phyloP scores from a whole-genome alignment of 106 monocot genomes.

The Ottelia alismoides region DNA sequence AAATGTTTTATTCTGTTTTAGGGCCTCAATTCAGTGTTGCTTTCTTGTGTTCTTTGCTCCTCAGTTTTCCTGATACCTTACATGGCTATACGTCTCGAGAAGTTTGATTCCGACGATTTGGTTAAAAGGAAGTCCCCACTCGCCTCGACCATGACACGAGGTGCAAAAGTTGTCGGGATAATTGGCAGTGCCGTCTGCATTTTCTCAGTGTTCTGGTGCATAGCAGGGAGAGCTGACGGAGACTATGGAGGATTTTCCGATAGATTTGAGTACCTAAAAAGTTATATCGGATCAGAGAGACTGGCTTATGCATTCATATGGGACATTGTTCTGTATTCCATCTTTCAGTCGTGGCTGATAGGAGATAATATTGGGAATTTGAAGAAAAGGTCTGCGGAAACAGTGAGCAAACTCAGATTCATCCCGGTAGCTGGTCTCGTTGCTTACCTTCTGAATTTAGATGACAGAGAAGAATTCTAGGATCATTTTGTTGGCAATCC shows the following conservation, averaged over 20 bases:
- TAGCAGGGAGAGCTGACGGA: conserved; percentile 34
- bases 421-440: conserved; percentile 75
- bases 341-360: conserved; percentile 95
- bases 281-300: conserved; percentile 64
- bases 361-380: conserved; percentile 73
- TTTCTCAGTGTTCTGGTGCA: conserved; percentile 46
- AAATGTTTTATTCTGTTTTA: too few species aligned
- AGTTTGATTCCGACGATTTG: conserved; percentile 11
- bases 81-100: conserved; percentile 88
- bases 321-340: conserved; percentile 73
- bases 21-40: too few species aligned
- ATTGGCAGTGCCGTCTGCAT: conserved; percentile 49
- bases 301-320: conserved; percentile 90
- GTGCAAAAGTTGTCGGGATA: conserved; percentile 36
- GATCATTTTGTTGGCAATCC: too few species aligned
- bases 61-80: conserved; percentile 89
- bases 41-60: too few species aligned
- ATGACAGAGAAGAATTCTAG: conserved; percentile 22
- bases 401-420: conserved; percentile 47
- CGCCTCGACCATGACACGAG: conserved; percentile 38
- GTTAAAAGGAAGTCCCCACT: conserved; percentile 23
- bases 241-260: conserved; percentile 44
- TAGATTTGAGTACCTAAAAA: conserved; percentile 32
- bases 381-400: conserved; percentile 17
- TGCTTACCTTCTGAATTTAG: conserved; percentile 49